These are phyloP conservation scores for Rhamnella rubrinervis DNA, from an alignment of 331 rosid species.

Conservation along the genomic window DNA sequence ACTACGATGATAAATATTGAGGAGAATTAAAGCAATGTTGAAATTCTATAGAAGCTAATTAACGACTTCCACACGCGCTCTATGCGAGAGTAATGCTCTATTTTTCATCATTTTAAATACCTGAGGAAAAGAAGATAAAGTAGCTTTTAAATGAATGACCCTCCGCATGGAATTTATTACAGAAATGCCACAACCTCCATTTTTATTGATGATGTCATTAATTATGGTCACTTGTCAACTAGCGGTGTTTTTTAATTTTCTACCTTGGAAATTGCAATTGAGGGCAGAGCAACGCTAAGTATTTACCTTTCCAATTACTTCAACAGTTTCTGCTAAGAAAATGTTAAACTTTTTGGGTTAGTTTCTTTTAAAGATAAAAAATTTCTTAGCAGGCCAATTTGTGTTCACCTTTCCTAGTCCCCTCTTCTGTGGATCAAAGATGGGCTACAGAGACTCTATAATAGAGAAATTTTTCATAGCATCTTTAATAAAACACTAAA, in stretches of 20 bases:
- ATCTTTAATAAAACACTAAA: too few relatives aligned
- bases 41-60: too few relatives aligned
- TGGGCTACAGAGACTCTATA: too few relatives aligned
- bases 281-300: neutral
- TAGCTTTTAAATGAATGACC: conserved; percentile 3
- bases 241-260: neutral
- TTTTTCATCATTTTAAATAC: neutral
- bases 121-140: neutral
- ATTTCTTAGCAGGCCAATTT: too few relatives aligned
- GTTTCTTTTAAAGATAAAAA: too few relatives aligned
- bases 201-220: neutral
- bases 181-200: neutral
- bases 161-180: neutral
- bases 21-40: too few relatives aligned
- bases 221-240: neutral
- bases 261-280: neutral
- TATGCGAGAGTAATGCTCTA: neutral
- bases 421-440: too few relatives aligned
- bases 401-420: too few relatives aligned
- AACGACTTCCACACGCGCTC: neutral
- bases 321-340: too few relatives aligned
- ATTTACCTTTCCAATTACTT: conserved; percentile 3
- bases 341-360: neutral
- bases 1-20: too few relatives aligned
- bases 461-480: too few relatives aligned